Percentiles rank a stretch among this genome's conserved stretches.
phyloP scores from a whole-genome alignment of 768 basidiomycete species.

The Atractiella rhizophila region DNA sequence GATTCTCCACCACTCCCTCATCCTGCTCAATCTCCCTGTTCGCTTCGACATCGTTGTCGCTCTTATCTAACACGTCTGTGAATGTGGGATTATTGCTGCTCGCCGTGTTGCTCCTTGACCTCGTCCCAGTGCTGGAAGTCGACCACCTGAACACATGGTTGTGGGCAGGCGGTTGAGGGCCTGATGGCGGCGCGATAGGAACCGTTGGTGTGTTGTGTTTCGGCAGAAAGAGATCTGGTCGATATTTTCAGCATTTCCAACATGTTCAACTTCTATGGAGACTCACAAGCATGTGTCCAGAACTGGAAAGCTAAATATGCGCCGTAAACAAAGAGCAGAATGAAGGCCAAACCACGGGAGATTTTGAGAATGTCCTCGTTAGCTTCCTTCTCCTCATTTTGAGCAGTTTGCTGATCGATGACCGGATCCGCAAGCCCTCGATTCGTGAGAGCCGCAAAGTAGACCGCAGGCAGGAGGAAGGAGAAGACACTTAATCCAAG shows the following conservation, averaged over 20 bases:
- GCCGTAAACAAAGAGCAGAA: slow-evolving; percentile 46
- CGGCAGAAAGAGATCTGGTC: no score
- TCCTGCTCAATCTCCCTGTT: slow-evolving; percentile 13
- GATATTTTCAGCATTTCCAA: no score
- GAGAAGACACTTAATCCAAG: slow-evolving; percentile 12
- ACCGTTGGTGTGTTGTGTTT: background rate
- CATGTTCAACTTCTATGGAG: slow-evolving; percentile 1
- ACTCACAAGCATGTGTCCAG: slow-evolving; percentile 9
- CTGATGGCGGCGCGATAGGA: background rate
- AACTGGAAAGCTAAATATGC: slow-evolving; percentile 49
- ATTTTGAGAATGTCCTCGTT: slow-evolving; percentile 12
- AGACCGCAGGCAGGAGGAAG: slow-evolving; percentile 31
- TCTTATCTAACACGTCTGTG: no score
- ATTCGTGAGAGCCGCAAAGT: slow-evolving; percentile 33
- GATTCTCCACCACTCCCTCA: slow-evolving; percentile 12
- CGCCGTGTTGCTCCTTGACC: background rate
- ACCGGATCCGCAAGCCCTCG: slow-evolving; percentile 6
- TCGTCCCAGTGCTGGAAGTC: slow-evolving; percentile 2
- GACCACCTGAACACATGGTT: background rate
- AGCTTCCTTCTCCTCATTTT: slow-evolving; percentile 2
- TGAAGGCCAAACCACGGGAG: slow-evolving; percentile 28
- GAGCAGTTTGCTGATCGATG: slow-evolving; percentile 10
- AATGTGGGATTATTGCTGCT: no score
- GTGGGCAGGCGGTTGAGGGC: background rate
- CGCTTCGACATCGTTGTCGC: slow-evolving; percentile 11